phyloP scores from a whole-genome alignment of 345 rosid genomes.

The Jatropha curcas region DNA sequence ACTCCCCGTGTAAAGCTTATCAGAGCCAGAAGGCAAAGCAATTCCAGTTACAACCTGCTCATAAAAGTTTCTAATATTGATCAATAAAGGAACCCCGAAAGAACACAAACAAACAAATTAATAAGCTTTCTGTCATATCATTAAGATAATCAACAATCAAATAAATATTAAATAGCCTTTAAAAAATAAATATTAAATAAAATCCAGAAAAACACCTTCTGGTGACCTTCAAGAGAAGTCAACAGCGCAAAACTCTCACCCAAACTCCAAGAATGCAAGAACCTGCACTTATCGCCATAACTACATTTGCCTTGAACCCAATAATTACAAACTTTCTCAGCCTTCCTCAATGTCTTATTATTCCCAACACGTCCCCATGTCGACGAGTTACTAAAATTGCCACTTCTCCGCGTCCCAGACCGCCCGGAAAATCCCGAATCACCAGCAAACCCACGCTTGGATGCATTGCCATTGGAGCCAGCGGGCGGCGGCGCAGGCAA shows the following conservation, averaged over 20 bases:
- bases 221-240: constrained; percentile 91
- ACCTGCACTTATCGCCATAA: constrained; percentile 78
- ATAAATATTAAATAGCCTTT: too few relatives aligned
- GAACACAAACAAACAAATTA: constrained; percentile 8
- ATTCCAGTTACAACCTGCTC: constrained; percentile 82
- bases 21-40: constrained; percentile 77
- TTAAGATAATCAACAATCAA: background rate
- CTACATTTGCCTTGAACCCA: constrained; percentile 88
- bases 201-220: constrained; percentile 47
- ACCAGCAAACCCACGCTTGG: constrained; percentile 60
- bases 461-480: constrained; percentile 35
- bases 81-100: constrained; percentile 10
- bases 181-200: background rate
- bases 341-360: constrained; percentile 45
- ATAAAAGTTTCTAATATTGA: constrained; percentile 3
- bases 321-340: constrained; percentile 71
- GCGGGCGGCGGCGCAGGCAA: constrained; percentile 46
- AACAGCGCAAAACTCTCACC: constrained; percentile 72
- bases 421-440: constrained; percentile 65
- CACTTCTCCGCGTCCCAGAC: constrained; percentile 49
- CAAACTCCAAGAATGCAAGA: constrained; percentile 84
- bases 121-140: background rate
- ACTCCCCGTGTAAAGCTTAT: constrained; percentile 89
- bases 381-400: constrained; percentile 42
- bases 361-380: constrained; percentile 46